Percentiles rank a stretch among this genome's conserved stretches.
phyloP scores from a whole-genome alignment of 345 rosid species.

The Pugionium dolabratum region DNA sequence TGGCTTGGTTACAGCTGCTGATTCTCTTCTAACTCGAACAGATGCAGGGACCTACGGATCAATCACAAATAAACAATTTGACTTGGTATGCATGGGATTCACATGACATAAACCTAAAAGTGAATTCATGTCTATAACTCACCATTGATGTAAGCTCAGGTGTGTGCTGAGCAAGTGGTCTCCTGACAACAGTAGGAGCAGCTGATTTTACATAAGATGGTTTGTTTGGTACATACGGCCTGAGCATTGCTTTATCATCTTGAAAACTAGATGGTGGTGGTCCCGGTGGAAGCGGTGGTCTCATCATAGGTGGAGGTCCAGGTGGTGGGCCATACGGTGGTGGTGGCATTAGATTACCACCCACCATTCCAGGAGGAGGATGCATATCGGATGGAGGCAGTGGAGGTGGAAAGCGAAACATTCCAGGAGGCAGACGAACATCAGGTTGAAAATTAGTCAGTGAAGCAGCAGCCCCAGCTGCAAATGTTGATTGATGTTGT shows the following conservation, averaged over 20 bases:
- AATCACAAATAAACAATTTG: not conserved
- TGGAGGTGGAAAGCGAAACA: slow-evolving; percentile 73
- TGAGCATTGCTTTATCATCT: slow-evolving; percentile 47
- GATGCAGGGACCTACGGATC: slow-evolving; percentile 87
- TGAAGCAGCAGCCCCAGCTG: slow-evolving; percentile 46
- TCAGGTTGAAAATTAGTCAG: slow-evolving; percentile 55
- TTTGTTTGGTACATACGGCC: slow-evolving; percentile 65
- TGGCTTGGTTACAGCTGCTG: slow-evolving; percentile 57
- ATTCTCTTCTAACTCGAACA: slow-evolving; percentile 89
- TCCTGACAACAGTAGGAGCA: slow-evolving; percentile 94
- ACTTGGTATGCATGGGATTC: not conserved
- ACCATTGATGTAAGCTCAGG: slow-evolving; percentile 98
- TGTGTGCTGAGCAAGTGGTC: slow-evolving; percentile 97
- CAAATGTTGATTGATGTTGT: slow-evolving; percentile 54
- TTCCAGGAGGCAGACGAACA: slow-evolving; percentile 65
- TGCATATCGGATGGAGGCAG: slow-evolving; percentile 74
- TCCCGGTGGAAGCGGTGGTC: slow-evolving; percentile 97
- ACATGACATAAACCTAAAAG: not conserved
- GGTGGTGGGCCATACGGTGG: slow-evolving; percentile 90
- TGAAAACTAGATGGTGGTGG: slow-evolving; percentile 79
- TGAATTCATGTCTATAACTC: slow-evolving; percentile 34
- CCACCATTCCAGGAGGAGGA: slow-evolving; percentile 63
- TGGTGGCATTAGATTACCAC: slow-evolving; percentile 66
- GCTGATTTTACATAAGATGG: slow-evolving; percentile 98
- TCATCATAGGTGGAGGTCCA: slow-evolving; percentile 89